A percentile compares a stretch with the other conserved stretches of the same genome.
These are phyloP conservation scores for Lachancea dasiensis DNA, from an alignment of 805 yeast species.

Conservation along the genomic window DNA sequence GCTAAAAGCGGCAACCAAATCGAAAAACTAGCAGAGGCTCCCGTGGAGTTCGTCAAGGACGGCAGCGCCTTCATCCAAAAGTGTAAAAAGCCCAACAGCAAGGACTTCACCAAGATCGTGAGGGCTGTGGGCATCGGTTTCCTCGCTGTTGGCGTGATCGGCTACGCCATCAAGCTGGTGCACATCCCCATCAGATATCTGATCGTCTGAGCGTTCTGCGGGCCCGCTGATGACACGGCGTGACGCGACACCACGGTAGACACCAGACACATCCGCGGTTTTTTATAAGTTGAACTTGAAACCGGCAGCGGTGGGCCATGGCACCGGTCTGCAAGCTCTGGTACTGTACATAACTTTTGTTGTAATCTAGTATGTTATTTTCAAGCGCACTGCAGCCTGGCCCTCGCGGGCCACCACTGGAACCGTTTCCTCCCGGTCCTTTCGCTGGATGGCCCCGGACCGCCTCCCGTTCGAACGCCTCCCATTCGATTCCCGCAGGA, in stretches of 20 bases:
- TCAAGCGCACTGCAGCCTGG: too few relatives aligned
- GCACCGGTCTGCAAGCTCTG: too few relatives aligned
- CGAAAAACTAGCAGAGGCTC: slow-evolving; percentile 77
- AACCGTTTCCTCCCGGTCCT: too few relatives aligned
- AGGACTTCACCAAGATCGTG: slow-evolving; percentile 81
- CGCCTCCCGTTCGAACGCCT: too few relatives aligned
- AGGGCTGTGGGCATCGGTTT: slow-evolving; percentile 97
- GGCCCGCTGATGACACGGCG: slow-evolving; percentile 1
- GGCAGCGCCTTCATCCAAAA: slow-evolving; percentile 83
- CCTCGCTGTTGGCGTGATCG: slow-evolving; percentile 96
- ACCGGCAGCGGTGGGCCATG: too few relatives aligned
- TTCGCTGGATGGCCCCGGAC: too few relatives aligned
- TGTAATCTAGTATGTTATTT: slow-evolving; percentile 1
- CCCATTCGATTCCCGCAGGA: too few relatives aligned
- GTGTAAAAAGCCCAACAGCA: slow-evolving; percentile 88
- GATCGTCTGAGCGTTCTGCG: slow-evolving; percentile 55
- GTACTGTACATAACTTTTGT: too few relatives aligned
- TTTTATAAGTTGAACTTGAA: slow-evolving; percentile 11
- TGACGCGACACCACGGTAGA: too few relatives aligned
- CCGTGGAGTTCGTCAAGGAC: slow-evolving; percentile 86
- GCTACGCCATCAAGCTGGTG: slow-evolving; percentile 87
- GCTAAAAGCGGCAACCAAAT: slow-evolving; percentile 28
- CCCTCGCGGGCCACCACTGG: too few relatives aligned
- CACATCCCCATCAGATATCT: slow-evolving; percentile 96
- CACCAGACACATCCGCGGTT: too few relatives aligned